These are phyloP conservation scores for Heliamphora pulchella DNA, from an alignment of 179 eudicot genomes.

Conservation along the genomic window DNA sequence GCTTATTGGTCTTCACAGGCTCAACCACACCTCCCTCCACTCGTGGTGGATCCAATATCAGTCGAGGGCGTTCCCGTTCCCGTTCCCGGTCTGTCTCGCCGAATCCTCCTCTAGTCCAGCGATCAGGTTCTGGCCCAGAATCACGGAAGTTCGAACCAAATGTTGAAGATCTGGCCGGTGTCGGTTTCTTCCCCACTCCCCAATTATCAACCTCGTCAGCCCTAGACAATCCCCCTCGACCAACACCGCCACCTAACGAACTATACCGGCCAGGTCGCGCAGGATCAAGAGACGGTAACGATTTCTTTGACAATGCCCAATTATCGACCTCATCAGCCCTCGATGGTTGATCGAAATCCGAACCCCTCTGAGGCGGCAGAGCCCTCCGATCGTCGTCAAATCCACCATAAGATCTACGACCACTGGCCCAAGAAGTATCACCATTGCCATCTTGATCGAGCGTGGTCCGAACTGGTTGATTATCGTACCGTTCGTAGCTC, in stretches of 20 bases:
- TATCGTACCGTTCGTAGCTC: slow-evolving; percentile 29
- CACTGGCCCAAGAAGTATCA: slow-evolving; percentile 22
- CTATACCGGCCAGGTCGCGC: slow-evolving; percentile 33
- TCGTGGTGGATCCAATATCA: slow-evolving; percentile 21
- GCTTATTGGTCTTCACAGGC: slow-evolving; percentile 38
- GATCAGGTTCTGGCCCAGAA: slow-evolving; percentile 42
- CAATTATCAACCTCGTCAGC: slow-evolving; percentile 76
- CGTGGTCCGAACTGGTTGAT: slow-evolving; percentile 12
- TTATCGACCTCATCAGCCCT: slow-evolving; percentile 51
- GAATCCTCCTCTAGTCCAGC: slow-evolving; percentile 26
- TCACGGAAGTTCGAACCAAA: slow-evolving; percentile 56
- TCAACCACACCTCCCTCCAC: slow-evolving; percentile 15
- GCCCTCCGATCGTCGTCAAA: slow-evolving; percentile 50
- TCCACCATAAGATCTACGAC: slow-evolving; percentile 44
- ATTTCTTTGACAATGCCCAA: slow-evolving; percentile 47
- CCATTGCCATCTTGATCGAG: slow-evolving; percentile 26
- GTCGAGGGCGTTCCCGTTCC: slow-evolving; percentile 14
- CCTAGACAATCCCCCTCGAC: slow-evolving; percentile 27
- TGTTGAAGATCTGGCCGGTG: slow-evolving; percentile 33
- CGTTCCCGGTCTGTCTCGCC: slow-evolving; percentile 15
- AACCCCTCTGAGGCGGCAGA: slow-evolving; percentile 33
- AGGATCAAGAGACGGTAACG: slow-evolving; percentile 11
- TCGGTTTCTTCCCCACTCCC: slow-evolving; percentile 43
- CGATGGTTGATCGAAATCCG: slow-evolving; percentile 38
- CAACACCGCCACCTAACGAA: slow-evolving; percentile 37